Evolutionary conservation across 371 early-diverging fungal genomes (phyloP).

Genomic region (Mortierella sp.): DNA sequence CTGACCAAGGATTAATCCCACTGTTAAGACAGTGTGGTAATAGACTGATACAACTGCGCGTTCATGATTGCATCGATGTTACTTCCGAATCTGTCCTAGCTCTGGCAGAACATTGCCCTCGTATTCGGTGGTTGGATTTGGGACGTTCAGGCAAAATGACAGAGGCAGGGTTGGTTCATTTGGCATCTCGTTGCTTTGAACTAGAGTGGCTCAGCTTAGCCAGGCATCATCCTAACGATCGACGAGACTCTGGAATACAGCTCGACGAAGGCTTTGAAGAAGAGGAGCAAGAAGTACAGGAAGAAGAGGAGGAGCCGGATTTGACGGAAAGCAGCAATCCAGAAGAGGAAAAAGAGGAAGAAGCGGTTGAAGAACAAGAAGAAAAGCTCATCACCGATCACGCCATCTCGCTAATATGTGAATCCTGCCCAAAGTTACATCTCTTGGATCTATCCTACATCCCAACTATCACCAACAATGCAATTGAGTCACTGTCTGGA

Average conservation of each 20-base stretch:
- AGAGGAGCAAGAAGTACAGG: background rate
- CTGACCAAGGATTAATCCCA: conserved; percentile 28
- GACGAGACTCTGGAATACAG: background rate
- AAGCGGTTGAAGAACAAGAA: too few species aligned
- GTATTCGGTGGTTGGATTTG: conserved; percentile 51
- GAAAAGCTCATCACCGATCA: conserved; percentile 30
- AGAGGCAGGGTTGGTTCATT: conserved; percentile 23
- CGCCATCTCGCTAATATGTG: conserved; percentile 29
- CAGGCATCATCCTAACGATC: conserved; percentile 21
- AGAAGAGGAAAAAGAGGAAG: background rate
- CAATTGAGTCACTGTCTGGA: conserved; percentile 53
- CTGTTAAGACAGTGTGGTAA: conserved; percentile 35
- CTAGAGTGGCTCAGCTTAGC: conserved; percentile 57
- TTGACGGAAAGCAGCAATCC: background rate
- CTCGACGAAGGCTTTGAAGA: background rate
- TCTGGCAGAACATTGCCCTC: conserved; percentile 36
- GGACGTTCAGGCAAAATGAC: conserved; percentile 38
- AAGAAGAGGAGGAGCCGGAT: conserved; percentile 4
- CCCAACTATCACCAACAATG: conserved; percentile 35
- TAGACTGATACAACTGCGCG: conserved; percentile 37
- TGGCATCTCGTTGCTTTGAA: conserved; percentile 33
- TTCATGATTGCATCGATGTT: conserved; percentile 45
- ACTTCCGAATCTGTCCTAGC: conserved; percentile 21
- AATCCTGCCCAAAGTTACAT: conserved; percentile 50
- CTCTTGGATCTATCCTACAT: conserved; percentile 56